Percentiles rank a stretch among this genome's conserved stretches.
Conservation (phyloP, 441 rosid species). For the Mallotus repandus region DNA sequence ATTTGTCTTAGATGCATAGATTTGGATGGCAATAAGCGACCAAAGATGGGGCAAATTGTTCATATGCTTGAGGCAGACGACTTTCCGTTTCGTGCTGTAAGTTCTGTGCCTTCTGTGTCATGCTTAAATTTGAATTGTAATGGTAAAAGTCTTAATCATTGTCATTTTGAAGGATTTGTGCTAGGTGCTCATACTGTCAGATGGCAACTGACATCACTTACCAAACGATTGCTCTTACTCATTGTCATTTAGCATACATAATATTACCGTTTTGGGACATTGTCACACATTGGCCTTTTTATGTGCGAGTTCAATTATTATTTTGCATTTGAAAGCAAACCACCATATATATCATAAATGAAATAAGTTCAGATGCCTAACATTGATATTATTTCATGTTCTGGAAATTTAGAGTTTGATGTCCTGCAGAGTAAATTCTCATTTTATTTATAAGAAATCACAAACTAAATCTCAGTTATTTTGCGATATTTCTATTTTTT, state of each 20-base stretch:
- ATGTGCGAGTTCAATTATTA: too few relatives aligned
- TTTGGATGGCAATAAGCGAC: slow-evolving; percentile 76
- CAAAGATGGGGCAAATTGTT: slow-evolving; percentile 95
- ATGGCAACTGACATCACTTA: not conserved
- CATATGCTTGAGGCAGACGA: slow-evolving; percentile 96
- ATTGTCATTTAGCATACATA: too few relatives aligned
- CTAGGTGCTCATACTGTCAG: not conserved
- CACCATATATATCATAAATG: too few relatives aligned
- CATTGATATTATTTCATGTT: not conserved
- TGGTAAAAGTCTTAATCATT: not conserved
- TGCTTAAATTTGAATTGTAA: not conserved
- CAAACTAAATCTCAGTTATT: not conserved
- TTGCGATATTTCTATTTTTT: not conserved
- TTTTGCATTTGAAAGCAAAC: too few relatives aligned
- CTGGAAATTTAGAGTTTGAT: not conserved
- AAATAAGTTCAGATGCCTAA: not conserved
- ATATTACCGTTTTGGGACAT: too few relatives aligned
- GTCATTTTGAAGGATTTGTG: not conserved
- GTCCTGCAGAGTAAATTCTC: not conserved
- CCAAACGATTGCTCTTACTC: not conserved
- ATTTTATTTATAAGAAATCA: not conserved
- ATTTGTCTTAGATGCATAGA: slow-evolving; percentile 94
- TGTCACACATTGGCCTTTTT: too few relatives aligned
- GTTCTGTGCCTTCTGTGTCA: slow-evolving; percentile 18
- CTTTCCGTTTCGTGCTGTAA: slow-evolving; percentile 78